Percentiles rank a stretch among this genome's conserved stretches.
These are phyloP conservation scores for Kazachstania viticola DNA, from an alignment of 805 yeast genomes.

Conservation along the genomic window DNA sequence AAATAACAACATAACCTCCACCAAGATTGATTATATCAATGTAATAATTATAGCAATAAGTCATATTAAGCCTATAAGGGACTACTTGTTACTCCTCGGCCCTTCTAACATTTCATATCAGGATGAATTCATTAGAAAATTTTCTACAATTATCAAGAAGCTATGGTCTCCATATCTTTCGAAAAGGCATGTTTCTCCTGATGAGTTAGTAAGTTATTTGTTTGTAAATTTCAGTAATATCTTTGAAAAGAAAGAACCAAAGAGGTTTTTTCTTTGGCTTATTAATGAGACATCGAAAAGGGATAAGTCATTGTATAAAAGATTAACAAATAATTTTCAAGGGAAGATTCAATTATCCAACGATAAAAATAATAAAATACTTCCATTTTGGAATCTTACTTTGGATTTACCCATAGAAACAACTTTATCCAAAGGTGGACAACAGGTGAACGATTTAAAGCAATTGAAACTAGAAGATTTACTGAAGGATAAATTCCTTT, in stretches of 20 bases:
- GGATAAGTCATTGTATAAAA: conserved; percentile 17
- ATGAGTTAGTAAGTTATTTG: conserved; percentile 45
- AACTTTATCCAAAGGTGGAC: conserved; percentile 44
- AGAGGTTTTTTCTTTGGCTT: conserved; percentile 50
- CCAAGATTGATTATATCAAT: conserved; percentile 42
- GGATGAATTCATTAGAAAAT: conserved; percentile 31
- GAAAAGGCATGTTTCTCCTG: conserved; percentile 54
- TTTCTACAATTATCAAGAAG: conserved; percentile 41
- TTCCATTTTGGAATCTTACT: conserved; percentile 29
- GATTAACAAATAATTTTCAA: conserved; percentile 33
- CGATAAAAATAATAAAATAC: conserved; percentile 4
- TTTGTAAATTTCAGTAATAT: conserved; percentile 32
- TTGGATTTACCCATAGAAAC: conserved; percentile 50
- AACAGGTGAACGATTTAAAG: conserved; percentile 35
- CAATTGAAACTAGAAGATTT: conserved; percentile 38
- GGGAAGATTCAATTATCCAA: conserved; percentile 36
- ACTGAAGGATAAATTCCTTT: conserved; percentile 30
- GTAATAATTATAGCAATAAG: conserved; percentile 44
- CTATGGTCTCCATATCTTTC: conserved; percentile 49
- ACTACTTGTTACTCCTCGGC: conserved; percentile 29
- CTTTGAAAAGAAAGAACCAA: conserved; percentile 21
- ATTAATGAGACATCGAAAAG: conserved; percentile 35
- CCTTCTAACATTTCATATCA: conserved; percentile 7
- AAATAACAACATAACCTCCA: conserved; percentile 30
- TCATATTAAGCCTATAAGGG: conserved; percentile 43